Percentiles rank a stretch among this genome's conserved stretches.
Evolutionary conservation across 164 flowering plant genomes (phyloP).

Genomic region (Vitis riparia): DNA sequence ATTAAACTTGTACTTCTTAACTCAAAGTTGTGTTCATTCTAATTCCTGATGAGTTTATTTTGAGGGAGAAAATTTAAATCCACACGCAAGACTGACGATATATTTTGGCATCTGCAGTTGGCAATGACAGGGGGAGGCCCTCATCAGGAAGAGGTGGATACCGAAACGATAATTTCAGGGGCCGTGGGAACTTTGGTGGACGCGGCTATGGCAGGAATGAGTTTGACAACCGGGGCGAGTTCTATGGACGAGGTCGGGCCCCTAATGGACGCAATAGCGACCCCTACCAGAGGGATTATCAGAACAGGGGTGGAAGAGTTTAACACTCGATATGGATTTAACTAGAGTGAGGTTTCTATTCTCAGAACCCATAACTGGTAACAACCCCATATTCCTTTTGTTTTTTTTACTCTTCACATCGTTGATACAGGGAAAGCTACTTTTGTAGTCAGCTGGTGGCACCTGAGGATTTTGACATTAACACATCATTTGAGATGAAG

Average conservation of each 20-base stretch:
- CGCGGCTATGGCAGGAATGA: conserved; percentile 23
- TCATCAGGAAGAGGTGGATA: conserved; percentile 21
- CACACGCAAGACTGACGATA: background rate
- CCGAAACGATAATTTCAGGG: conserved; percentile 28
- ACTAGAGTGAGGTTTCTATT: too few relatives aligned
- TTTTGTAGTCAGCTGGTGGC: too few relatives aligned
- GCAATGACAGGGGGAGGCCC: conserved; percentile 17
- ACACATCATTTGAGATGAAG: too few relatives aligned
- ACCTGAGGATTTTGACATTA: too few relatives aligned
- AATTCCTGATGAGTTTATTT: background rate
- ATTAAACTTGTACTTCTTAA: too few relatives aligned
- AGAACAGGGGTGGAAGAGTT: conserved; percentile 18
- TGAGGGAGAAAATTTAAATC: background rate
- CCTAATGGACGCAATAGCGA: conserved; percentile 14
- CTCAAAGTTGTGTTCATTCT: too few relatives aligned
- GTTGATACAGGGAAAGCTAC: too few relatives aligned
- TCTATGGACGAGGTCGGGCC: conserved; percentile 7
- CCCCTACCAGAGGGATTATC: conserved; percentile 5
- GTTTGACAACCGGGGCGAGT: conserved; percentile 13
- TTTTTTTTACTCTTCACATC: too few relatives aligned
- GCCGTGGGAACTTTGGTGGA: conserved; percentile 21
- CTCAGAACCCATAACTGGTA: too few relatives aligned
- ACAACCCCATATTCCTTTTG: too few relatives aligned
- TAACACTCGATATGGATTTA: too few relatives aligned
- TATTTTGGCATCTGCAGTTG: conserved; percentile 16